These are phyloP conservation scores for Ophiocordyceps australis DNA, from an alignment of 2,329 filamentous ascomycete genomes.

Conservation along the genomic window DNA sequence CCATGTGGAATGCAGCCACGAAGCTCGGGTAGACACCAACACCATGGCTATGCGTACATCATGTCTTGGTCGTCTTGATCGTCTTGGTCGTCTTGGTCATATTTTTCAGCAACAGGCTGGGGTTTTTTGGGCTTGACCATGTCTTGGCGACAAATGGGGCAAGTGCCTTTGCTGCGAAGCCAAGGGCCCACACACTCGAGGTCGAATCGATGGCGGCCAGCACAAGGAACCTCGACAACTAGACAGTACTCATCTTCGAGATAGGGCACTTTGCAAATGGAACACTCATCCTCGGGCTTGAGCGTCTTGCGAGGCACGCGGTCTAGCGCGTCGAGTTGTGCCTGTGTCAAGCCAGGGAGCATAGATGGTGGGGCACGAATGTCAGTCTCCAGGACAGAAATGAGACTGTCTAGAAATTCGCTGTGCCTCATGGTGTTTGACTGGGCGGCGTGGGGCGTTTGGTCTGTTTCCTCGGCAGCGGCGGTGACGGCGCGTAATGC, in stretches of 20 bases:
- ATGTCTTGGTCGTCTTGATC: conserved; percentile 33
- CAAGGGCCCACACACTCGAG: conserved; percentile 51
- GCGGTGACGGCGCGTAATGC: conserved; percentile 30
- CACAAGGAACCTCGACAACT: conserved; percentile 46
- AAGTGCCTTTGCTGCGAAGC: conserved; percentile 45
- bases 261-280: conserved; percentile 44
- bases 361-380: conserved; percentile 31
- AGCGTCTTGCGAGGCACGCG: conserved; percentile 34
- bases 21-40: too few relatives aligned
- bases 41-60: conserved; percentile 21
- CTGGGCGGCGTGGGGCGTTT: too few relatives aligned
- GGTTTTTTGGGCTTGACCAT: conserved; percentile 31
- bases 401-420: conserved; percentile 29
- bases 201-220: conserved; percentile 39
- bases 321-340: conserved; percentile 40
- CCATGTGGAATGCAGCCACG: too few relatives aligned
- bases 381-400: conserved; percentile 26
- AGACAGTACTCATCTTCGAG: conserved; percentile 43
- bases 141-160: conserved; percentile 44
- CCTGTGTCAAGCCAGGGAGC: conserved; percentile 36
- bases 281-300: conserved; percentile 31
- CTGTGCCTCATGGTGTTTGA: too few relatives aligned
- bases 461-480: conserved; percentile 22
- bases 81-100: conserved; percentile 27
- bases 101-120: conserved; percentile 17